Conservation (phyloP, 1,284 basidiomycete species). For the Athelia sp. region DNA sequence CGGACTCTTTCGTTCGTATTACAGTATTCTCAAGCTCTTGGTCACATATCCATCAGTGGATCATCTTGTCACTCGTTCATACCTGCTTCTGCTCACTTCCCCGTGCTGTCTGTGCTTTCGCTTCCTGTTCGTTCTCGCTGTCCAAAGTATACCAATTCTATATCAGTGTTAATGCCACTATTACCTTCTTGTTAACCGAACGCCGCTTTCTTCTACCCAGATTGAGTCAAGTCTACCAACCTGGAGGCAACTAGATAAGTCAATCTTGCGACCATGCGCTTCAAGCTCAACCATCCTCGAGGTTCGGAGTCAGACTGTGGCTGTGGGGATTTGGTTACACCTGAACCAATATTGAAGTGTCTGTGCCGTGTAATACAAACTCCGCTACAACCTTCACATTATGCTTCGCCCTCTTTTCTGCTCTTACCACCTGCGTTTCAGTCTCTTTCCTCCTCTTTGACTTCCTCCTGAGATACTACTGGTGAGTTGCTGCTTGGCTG, state of each 20-base stretch:
- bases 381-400: too few species aligned
- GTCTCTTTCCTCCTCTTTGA: conserved; percentile 24
- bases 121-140: background rate
- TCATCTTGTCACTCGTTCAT: background rate
- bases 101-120: conserved; percentile 1
- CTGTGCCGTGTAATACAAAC: too few species aligned
- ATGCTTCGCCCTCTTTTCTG: background rate
- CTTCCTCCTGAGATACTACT: conserved; percentile 18
- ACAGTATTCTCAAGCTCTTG: background rate
- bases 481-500: too few species aligned
- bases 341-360: too few species aligned
- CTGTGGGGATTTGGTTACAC: too few species aligned
- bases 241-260: too few species aligned
- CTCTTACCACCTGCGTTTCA: conserved; percentile 4
- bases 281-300: too few species aligned
- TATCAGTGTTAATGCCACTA: background rate
- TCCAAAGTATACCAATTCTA: background rate
- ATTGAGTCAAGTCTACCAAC: too few species aligned
- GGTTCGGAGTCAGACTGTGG: too few species aligned
- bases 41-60: background rate
- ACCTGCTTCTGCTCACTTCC: background rate
- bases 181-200: too few species aligned
- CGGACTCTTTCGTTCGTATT: background rate
- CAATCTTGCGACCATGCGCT: too few species aligned
- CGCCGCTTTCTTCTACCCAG: too few species aligned